Evolutionary conservation across 805 yeast species (phyloP), one percentile per base, ranked within the genome.

Genomic region (Torulaspora maleeae): DNA sequence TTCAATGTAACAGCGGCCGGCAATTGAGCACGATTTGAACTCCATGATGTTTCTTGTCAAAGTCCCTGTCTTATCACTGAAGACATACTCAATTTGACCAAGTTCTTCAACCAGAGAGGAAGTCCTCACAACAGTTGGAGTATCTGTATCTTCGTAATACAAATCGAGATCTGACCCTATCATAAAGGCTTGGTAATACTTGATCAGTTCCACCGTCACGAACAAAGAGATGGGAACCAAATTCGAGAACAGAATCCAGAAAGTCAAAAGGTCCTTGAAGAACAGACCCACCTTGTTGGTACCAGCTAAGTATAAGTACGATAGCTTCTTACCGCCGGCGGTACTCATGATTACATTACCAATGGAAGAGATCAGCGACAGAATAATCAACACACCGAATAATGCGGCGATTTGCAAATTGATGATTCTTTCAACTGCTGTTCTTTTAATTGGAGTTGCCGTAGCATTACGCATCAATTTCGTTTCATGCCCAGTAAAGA

Each of bases 391-490:
- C 45, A 93, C 81, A 22, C 83, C 79, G 63, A 93, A 93, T 50
- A 93, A 71, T 1, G 91, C 95, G 47, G 93, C 69, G 58, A 93
- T 91, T 66, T 93, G 99, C 56, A 86, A 67, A 63, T 93, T 95
- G 56, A 93, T 91, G 68, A 90, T 85, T 64, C 95, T 79, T 71
- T 93, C 99, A 11, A 95, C 97, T 20, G 95, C 95, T 0, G 99
- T 93, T 58, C 95, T 78, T 64, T 93, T 93, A 59, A 93, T 95
- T 9, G 99, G 99, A 2, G 99, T 83, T 1, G 99, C 97, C 2
- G 98, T 90, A 15, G 99, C 99, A 69, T 93, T 93, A 63, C 99
- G 80, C 98, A 93, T 91, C 53, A 93, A 74, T 60, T 93, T 93
- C 0, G 99, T 93, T 68, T 93, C 99, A 64, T 95, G 99, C 16